Percentiles rank a stretch among this genome's conserved stretches.
These are phyloP conservation scores for Rhododendron vialii DNA, from an alignment of 148 eudicot species.

Conservation along the genomic window DNA sequence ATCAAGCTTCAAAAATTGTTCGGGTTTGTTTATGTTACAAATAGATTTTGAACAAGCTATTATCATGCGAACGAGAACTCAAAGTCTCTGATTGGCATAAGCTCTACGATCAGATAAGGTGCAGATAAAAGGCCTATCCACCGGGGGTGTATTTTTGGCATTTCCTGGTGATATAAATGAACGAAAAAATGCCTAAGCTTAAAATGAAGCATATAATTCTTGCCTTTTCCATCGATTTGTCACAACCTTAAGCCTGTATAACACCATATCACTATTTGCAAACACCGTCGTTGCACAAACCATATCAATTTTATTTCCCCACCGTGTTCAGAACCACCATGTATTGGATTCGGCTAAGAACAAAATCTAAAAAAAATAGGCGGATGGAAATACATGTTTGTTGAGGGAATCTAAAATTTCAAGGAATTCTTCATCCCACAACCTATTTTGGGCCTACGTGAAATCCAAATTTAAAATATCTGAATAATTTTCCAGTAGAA, in stretches of 20 bases:
- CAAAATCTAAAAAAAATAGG: background rate
- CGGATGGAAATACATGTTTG: background rate
- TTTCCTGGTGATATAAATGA: background rate
- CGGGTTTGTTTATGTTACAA: background rate
- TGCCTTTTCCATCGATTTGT: background rate
- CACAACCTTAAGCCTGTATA: background rate
- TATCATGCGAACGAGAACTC: background rate
- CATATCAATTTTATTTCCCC: background rate
- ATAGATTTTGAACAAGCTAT: background rate
- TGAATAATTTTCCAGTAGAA: background rate
- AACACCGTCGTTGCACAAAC: background rate
- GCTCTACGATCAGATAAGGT: background rate
- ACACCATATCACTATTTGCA: background rate
- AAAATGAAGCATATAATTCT: background rate
- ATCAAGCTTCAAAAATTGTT: too few species aligned
- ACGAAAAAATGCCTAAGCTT: background rate
- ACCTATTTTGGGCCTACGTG: background rate
- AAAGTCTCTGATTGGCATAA: background rate
- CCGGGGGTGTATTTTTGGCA: background rate
- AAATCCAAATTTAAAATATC: constrained; percentile 1
- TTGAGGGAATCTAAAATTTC: background rate
- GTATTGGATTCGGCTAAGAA: background rate
- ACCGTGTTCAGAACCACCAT: background rate
- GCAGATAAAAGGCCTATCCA: background rate
- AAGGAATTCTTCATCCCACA: background rate